Conservation (phyloP, 1,284 basidiomycete species). For the Fistulinella staudtii region DNA sequence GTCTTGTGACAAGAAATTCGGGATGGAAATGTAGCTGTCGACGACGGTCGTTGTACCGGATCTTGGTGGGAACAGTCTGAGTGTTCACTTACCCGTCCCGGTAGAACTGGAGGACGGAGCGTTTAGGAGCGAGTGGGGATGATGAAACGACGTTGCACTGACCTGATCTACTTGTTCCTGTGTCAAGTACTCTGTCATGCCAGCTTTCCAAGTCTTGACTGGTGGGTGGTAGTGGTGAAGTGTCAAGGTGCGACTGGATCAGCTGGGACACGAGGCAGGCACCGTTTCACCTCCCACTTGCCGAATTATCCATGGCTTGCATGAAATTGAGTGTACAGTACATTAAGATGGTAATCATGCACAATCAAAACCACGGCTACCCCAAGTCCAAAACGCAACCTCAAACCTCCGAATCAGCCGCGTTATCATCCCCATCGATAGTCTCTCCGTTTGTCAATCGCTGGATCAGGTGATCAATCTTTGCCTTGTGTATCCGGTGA, state of each 20-base stretch:
- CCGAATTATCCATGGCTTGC: conserved; percentile 7
- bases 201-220: not conserved
- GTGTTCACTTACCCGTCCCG: conserved; percentile 25
- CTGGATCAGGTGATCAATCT: conserved; percentile 73
- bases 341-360: not conserved
- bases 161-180: conserved; percentile 42
- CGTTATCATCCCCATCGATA: conserved; percentile 38
- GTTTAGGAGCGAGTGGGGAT: not conserved
- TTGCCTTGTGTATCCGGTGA: conserved; percentile 77
- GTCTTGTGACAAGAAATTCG: conserved; percentile 60
- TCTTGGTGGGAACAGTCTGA: not conserved
- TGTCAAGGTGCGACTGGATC: not conserved
- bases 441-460: conserved; percentile 54
- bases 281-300: not conserved
- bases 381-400: conserved; percentile 1
- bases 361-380: not conserved
- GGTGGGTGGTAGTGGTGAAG: not conserved
- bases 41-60: not conserved
- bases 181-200: conserved; percentile 34
- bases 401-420: conserved; percentile 29
- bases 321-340: conserved; percentile 8
- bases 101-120: conserved; percentile 14
- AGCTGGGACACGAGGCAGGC: not conserved
- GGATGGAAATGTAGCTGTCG: conserved; percentile 75
- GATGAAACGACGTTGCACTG: conserved; percentile 5